Evolutionary conservation across 2,329 filamentous ascomycete genomes (phyloP), one percentile per base, ranked within the genome.

Genomic region (Aspergillus japonicus): DNA sequence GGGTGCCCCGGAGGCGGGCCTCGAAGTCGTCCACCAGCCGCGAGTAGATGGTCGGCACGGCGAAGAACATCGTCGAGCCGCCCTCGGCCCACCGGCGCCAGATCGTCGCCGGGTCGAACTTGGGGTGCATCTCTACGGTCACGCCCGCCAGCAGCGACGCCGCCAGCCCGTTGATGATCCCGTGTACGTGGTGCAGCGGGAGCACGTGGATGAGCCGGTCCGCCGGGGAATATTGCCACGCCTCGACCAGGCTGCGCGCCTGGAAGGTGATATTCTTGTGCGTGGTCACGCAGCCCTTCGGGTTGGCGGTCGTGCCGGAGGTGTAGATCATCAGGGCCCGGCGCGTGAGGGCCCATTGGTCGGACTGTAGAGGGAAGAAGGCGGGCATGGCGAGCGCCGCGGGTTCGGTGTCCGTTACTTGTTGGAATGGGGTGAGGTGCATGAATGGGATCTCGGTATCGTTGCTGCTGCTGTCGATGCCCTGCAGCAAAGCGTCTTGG

Each of bases 41-140:
- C 50, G 80, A 78, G 68, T 82, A 83, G 31, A 83, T 81, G 1
- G 81, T 83, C 3, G 81, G 81, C 1, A 83, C 81, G 16, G 79
- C 81, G 64, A 80, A 78, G 71, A 83, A 83, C 72, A 82, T 77
- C 0, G 78, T 75, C 29, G 79, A 73, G 49, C 73, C 69, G 62
- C 75, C 77, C 31, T 69, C 72, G 59, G 71, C 69, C 79, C 79
- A 82, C 16, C 80, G 74, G 21, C 74, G 68, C 81, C 81, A 83
- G 65, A 81, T 79, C 57, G 74, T 64, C 64, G 71, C 64, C 11
- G 77, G 70, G 51, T 80, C 74, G 70, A 83, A 77, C 65, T 77
- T 74, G 50, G 77, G 64, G 65, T 80, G 64, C 76, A 82, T 82
- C 64, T 83, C 81, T 47, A 82, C 78, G 0, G 78, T 75, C 1